Percentiles rank a stretch among this genome's conserved stretches.
Evolutionary conservation across 2,329 filamentous ascomycete genomes (phyloP).

Genomic region (Fusarium sp.): DNA sequence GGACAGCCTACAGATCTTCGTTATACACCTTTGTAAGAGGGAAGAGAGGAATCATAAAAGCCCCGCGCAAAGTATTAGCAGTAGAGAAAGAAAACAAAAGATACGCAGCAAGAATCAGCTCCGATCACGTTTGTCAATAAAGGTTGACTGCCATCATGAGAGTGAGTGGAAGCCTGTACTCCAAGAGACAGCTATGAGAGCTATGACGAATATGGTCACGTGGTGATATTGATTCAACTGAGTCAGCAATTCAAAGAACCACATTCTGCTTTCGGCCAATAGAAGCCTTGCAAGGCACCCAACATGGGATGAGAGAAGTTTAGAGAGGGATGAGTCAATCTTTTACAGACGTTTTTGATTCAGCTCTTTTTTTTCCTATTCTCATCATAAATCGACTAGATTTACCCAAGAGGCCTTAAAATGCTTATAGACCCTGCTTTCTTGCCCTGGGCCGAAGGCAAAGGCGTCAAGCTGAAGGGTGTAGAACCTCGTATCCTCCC

Average conservation of each 20-base stretch:
- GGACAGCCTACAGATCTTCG: slow-evolving; percentile 1
- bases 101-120: slow-evolving; percentile 3
- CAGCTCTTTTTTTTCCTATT: not conserved
- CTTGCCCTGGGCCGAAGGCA: slow-evolving; percentile 70
- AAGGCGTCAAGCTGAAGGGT: slow-evolving; percentile 57
- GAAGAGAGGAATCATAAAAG: not conserved
- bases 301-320: slow-evolving; percentile 10
- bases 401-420: not conserved
- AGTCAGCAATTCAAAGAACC: slow-evolving; percentile 14
- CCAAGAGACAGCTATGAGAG: slow-evolving; percentile 8
- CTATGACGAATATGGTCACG: slow-evolving; percentile 33
- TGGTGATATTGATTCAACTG: slow-evolving; percentile 15
- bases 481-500: slow-evolving; percentile 72
- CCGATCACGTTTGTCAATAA: not conserved
- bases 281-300: slow-evolving; percentile 17
- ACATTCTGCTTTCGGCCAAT: slow-evolving; percentile 17
- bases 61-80: not conserved
- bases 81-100: not conserved
- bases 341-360: not conserved
- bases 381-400: not conserved
- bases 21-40: not conserved
- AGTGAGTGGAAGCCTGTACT: slow-evolving; percentile 1
- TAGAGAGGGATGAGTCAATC: slow-evolving; percentile 15
- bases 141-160: slow-evolving; percentile 14
- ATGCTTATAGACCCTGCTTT: slow-evolving; percentile 51